These are phyloP conservation scores for Atkinsonella hypoxylon DNA, from an alignment of 2,329 filamentous ascomycete species.

Conservation along the genomic window DNA sequence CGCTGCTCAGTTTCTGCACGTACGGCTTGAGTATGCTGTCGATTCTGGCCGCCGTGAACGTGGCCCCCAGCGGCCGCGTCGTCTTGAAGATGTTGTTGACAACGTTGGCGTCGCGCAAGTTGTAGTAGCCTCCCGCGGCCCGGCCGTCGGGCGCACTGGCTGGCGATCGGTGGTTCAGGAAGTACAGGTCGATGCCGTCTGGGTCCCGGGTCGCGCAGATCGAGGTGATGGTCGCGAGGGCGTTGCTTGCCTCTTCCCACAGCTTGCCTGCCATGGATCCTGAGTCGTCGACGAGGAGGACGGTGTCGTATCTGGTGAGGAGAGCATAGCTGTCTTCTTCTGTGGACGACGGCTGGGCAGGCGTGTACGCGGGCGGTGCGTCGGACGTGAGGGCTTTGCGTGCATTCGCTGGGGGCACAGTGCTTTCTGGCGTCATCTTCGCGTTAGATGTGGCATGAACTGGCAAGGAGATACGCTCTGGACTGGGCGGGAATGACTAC, in stretches of 20 bases:
- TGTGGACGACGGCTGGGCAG: too few relatives aligned
- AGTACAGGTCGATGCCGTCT: constrained; percentile 85
- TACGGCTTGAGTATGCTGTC: constrained; percentile 64
- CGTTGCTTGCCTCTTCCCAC: constrained; percentile 64
- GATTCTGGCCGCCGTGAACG: constrained; percentile 64
- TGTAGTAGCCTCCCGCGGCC: constrained; percentile 46
- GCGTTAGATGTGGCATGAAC: too few relatives aligned
- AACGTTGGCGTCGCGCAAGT: constrained; percentile 43
- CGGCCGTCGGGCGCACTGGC: constrained; percentile 25
- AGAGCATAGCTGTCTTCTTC: constrained; percentile 64
- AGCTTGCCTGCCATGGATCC: constrained; percentile 63
- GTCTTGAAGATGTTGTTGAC: constrained; percentile 60
- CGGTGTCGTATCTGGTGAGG: constrained; percentile 68
- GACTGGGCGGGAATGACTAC: too few relatives aligned
- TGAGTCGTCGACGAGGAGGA: constrained; percentile 90
- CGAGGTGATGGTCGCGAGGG: constrained; percentile 62
- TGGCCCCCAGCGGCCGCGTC: constrained; percentile 53
- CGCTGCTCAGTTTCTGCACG: constrained; percentile 30
- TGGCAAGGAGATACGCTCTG: too few relatives aligned
- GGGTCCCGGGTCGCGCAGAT: constrained; percentile 69
- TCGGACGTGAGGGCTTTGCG: too few relatives aligned
- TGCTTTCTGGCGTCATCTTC: too few relatives aligned
- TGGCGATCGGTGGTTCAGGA: constrained; percentile 57
- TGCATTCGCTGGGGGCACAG: too few relatives aligned
- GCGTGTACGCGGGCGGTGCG: too few relatives aligned